Evolutionary conservation across 2,329 filamentous ascomycete species (phyloP), one percentile per base, ranked within the genome.

Genomic region (Gaeumannomyces tritici): DNA sequence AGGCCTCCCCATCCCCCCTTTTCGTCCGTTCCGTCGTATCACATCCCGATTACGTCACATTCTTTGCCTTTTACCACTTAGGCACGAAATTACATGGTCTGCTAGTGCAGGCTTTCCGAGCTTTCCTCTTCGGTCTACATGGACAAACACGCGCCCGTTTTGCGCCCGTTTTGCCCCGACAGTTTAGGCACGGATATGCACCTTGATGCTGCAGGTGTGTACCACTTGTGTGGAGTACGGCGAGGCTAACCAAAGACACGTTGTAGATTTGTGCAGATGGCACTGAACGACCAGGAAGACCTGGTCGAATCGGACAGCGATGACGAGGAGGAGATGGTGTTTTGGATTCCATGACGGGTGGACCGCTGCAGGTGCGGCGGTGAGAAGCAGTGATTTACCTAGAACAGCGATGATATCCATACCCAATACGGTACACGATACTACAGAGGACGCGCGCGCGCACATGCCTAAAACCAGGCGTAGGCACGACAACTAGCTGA

Each of bases 281-380:
- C 67, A 2, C 59, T 67, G 12, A 61, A 65, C 24, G 67, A 68
- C 55, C 61, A 66, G 31, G 66, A 68, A 56, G 63, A 66, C 31
- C 56, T 58, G 54, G 62, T 64, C 57, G 64, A 65, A n/a, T 57
- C 62, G 6, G 63, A 64, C 56, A 60, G 61, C 61, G 63, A 64
- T 31, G 63, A 64, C 21, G 56, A 59, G n/a, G 62, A 63, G 28
- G 62, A 63, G 21, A 47, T 63, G 29, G 27, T 63, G 18, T 64
- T 64, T 31, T 62, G 63, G 61, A 61, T 61, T 28, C 51, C 51
- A 29, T 61, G 51, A 29, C 28, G 15, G 21, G 5, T 24, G 15
- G 9, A 28, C 42, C 8, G 42, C 42, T 51, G 42, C 42, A n/a
- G 42, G 4, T 24, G 42, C 18, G 8, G 18, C 42, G 42, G 42